Conservation (phyloP, 306 rosid species). For the Mimosa pudica region DNA sequence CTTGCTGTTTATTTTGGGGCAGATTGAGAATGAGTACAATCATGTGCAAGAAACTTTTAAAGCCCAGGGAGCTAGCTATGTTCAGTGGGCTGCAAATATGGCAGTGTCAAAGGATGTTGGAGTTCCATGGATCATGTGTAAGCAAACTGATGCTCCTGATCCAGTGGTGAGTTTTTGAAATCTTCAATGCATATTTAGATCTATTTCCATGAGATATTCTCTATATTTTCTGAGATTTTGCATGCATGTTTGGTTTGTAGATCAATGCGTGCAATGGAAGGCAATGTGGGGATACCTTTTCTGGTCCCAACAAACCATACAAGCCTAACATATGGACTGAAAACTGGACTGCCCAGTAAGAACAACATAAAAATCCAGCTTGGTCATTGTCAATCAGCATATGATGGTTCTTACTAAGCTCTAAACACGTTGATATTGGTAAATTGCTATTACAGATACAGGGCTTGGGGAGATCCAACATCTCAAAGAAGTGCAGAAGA, state of each 20-base stretch:
- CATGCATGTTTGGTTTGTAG: conserved; percentile 34
- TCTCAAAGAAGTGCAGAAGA: conserved; percentile 95
- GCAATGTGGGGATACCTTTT: conserved; percentile 90
- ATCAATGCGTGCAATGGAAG: conserved; percentile 97
- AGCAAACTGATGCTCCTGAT: conserved; percentile 97
- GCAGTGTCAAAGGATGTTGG: conserved; percentile 54
- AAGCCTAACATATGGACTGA: conserved; percentile 93
- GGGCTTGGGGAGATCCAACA: conserved; percentile 93
- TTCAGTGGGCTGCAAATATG: conserved; percentile 87
- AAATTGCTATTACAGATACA: conserved; percentile 57
- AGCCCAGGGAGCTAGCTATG: conserved; percentile 54
- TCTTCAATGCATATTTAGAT: neutral
- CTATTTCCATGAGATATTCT: neutral
- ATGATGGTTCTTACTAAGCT: neutral
- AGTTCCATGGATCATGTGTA: conserved; percentile 99
- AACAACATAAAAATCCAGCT: conserved; percentile 32
- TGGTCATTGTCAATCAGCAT: neutral
- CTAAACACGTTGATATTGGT: conserved; percentile 23
- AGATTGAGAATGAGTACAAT: conserved; percentile 96
- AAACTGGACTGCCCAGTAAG: conserved; percentile 99
- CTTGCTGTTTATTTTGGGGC: conserved; percentile 9
- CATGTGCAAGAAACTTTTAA: conserved; percentile 74
- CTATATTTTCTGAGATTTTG: neutral
- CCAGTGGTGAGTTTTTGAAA: conserved; percentile 62
- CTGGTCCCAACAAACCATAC: conserved; percentile 86